Evolutionary conservation across 305 asterid species (phyloP).

Genomic region (Fraxinus sp.): DNA sequence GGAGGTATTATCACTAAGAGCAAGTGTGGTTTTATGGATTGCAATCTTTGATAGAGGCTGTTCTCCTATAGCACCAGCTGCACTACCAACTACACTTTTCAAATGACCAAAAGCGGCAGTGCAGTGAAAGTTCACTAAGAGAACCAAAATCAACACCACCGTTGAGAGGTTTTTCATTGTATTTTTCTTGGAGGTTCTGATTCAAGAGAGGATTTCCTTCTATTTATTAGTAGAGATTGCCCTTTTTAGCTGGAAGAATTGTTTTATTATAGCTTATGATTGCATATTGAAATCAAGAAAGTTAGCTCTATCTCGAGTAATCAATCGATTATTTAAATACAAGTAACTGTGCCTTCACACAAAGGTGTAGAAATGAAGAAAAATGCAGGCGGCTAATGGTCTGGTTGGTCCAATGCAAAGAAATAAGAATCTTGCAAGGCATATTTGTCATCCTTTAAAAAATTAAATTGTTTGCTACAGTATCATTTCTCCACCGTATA

Average conservation of each 20-base stretch:
- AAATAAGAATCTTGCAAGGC: too few relatives aligned
- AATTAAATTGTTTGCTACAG: too few relatives aligned
- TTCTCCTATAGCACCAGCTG: slow-evolving; percentile 37
- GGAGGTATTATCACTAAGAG: slow-evolving; percentile 48
- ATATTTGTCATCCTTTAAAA: too few relatives aligned
- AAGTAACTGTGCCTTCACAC: not conserved
- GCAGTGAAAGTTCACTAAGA: slow-evolving; percentile 19
- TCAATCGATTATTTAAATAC: not conserved
- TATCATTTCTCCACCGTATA: too few relatives aligned
- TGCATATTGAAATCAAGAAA: not conserved
- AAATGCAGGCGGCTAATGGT: not conserved
- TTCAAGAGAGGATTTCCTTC: not conserved
- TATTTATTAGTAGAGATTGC: not conserved
- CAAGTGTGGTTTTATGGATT: slow-evolving; percentile 47
- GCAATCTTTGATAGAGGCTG: slow-evolving; percentile 79
- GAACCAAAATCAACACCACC: not conserved
- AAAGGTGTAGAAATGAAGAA: not conserved
- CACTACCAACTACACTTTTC: not conserved
- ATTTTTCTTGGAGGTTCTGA: not conserved
- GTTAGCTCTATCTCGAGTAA: not conserved
- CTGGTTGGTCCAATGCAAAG: too few relatives aligned
- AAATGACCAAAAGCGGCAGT: slow-evolving; percentile 27
- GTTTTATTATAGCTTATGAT: not conserved
- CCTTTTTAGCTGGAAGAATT: not conserved
- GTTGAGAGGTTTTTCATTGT: slow-evolving; percentile 23